Conservation (phyloP, 345 rosid genomes). For the Hibiscus syriacus region DNA sequence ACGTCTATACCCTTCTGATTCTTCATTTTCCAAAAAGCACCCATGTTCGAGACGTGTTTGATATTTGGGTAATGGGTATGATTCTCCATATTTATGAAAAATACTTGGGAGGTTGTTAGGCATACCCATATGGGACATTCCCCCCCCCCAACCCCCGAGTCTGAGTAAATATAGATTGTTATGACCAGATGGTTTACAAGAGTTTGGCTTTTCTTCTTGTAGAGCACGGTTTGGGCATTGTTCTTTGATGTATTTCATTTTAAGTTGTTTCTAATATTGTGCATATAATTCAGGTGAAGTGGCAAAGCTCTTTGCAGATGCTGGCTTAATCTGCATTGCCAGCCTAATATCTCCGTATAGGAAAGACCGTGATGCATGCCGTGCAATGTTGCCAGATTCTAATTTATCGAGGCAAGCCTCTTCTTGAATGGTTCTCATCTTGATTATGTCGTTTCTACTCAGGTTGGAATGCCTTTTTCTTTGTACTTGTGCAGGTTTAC, state of each 20-base stretch:
- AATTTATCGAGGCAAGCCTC: slow-evolving; percentile 64
- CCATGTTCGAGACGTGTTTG: neutral
- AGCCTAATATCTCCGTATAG: slow-evolving; percentile 90
- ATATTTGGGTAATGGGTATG: neutral
- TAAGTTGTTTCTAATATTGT: neutral
- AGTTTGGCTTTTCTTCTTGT: neutral
- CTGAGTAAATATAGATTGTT: neutral
- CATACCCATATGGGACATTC: neutral
- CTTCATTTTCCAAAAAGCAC: neutral
- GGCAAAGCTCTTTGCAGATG: slow-evolving; percentile 84
- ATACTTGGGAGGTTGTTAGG: neutral
- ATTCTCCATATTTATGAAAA: neutral
- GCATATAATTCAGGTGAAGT: slow-evolving; percentile 58
- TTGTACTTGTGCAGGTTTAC: slow-evolving; percentile 45
- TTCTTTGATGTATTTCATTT: neutral
- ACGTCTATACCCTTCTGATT: neutral
- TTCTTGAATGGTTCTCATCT: neutral
- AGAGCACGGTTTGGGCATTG: neutral
- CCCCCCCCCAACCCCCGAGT: neutral
- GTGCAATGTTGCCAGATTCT: slow-evolving; percentile 58
- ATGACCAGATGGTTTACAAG: neutral
- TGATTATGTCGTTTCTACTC: neutral
- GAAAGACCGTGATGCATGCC: slow-evolving; percentile 82
- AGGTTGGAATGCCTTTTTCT: neutral
- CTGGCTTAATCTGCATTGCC: slow-evolving; percentile 85